Conservation (phyloP, 306 rosid genomes). For the Prinsepia uniflora region DNA sequence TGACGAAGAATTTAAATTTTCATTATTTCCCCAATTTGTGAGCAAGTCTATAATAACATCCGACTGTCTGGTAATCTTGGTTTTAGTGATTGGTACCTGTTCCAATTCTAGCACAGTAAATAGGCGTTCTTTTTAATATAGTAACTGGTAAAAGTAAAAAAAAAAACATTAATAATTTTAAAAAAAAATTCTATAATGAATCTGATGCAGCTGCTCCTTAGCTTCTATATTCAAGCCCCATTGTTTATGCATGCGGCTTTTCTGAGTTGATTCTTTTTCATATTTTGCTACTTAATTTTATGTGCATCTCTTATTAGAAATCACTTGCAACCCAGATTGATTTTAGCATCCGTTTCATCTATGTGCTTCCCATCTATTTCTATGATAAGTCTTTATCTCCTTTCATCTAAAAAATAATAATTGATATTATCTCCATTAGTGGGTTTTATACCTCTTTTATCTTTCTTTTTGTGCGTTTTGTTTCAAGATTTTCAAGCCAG, state of each 20-base stretch:
- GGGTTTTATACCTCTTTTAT: neutral
- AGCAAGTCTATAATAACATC: neutral
- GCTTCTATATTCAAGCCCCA: neutral
- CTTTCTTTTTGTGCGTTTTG: constrained; percentile 10
- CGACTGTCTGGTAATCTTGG: too few relatives aligned
- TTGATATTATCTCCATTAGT: neutral
- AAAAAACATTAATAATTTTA: too few relatives aligned
- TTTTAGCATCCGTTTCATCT: constrained; percentile 3
- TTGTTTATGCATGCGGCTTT: neutral
- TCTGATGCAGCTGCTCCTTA: neutral
- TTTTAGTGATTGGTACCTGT: neutral
- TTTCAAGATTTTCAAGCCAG: constrained; percentile 8
- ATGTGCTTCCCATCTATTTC: neutral
- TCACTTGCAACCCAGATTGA: neutral
- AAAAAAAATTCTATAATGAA: neutral
- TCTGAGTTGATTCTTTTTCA: neutral
- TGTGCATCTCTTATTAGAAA: neutral
- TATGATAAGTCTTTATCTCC: neutral
- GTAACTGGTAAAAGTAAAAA: neutral
- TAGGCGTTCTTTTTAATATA: neutral
- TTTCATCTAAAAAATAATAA: too few relatives aligned
- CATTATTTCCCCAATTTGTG: neutral
- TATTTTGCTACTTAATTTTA: neutral
- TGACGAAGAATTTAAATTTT: neutral
- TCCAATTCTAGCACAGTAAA: neutral